Conservation (phyloP, 495 filamentous ascomycete species). For the Chaetomium tenue region DNA sequence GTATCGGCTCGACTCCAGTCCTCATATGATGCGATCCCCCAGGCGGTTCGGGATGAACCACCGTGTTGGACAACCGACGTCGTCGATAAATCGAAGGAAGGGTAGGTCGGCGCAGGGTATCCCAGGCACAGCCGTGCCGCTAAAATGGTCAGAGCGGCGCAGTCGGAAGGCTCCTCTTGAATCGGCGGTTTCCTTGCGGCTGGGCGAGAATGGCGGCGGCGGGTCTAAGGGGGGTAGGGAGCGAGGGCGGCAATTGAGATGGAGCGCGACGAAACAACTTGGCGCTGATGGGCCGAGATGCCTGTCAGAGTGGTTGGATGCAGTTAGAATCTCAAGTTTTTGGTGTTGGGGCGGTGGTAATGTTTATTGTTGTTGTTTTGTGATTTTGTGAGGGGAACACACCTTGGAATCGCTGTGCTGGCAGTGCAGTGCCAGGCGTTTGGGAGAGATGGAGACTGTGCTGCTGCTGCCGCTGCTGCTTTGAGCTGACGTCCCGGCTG, state of each 20-base stretch:
- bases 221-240: constrained; percentile 1
- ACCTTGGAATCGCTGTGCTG: constrained; percentile 17
- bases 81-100: constrained; percentile 8
- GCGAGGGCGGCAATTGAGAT: constrained; percentile 17
- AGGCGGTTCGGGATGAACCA: constrained; percentile 8
- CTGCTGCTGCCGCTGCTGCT: neutral
- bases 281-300: neutral
- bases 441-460: constrained; percentile 22
- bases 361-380: neutral
- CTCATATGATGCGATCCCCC: constrained; percentile 16
- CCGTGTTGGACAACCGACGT: neutral
- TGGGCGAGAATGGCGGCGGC: constrained; percentile 5
- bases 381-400: neutral
- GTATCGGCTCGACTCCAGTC: neutral
- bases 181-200: constrained; percentile 16
- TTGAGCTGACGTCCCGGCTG: constrained; percentile 24
- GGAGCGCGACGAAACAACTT: neutral
- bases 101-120: constrained; percentile 10
- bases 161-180: constrained; percentile 11
- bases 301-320: neutral
- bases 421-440: constrained; percentile 12
- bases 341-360: neutral
- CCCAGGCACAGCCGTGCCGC: constrained; percentile 18
- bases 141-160: constrained; percentile 19
- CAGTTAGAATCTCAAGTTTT: neutral